Conservation (phyloP, 305 asterid species). For the Fraxinus albicans region DNA sequence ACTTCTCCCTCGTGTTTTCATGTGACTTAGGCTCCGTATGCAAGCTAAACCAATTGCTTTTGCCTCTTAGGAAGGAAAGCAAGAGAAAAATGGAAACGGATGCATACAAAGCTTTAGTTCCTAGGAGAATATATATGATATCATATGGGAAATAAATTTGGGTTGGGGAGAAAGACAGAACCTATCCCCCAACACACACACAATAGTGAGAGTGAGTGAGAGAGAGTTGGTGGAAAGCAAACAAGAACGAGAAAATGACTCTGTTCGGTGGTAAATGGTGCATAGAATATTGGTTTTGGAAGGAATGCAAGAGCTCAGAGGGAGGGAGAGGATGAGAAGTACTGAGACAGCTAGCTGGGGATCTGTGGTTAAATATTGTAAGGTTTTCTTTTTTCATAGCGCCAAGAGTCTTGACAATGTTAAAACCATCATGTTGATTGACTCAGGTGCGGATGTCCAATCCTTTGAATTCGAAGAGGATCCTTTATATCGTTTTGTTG, state of each 20-base stretch:
- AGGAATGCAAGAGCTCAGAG: neutral
- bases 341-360: neutral
- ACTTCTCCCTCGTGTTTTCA: neutral
- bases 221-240: neutral
- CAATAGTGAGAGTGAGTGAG: neutral
- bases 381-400: neutral
- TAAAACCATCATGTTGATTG: neutral
- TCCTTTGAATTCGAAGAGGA: neutral
- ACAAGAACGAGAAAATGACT: neutral
- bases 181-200: neutral
- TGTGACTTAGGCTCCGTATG: neutral
- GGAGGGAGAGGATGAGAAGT: neutral
- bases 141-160: neutral
- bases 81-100: neutral
- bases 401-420: neutral
- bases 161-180: neutral
- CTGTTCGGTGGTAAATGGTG: neutral
- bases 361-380: neutral
- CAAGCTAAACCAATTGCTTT: neutral
- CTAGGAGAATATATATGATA: neutral
- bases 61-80: neutral
- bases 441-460: neutral
- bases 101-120: neutral
- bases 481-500: neutral
- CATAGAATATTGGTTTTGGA: neutral